phyloP scores from a whole-genome alignment of 2,329 filamentous ascomycete genomes.

The Ustilaginoidea virens region DNA sequence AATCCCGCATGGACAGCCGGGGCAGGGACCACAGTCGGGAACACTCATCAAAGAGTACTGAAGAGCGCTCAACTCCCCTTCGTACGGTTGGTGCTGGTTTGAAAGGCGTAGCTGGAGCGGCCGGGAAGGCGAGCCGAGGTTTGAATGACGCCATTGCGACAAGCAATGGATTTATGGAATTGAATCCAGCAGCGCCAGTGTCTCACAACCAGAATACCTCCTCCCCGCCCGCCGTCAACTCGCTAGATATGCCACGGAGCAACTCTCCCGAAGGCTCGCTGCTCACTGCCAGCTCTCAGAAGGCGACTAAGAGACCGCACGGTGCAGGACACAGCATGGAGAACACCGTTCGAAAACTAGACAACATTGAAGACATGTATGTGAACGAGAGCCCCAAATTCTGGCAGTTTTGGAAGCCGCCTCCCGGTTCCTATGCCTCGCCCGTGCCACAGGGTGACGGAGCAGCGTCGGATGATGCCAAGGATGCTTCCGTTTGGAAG shows the following conservation, averaged over 20 bases:
- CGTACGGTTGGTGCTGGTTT: constrained; percentile 34
- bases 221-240: constrained; percentile 10
- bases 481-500: constrained; percentile 33
- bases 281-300: constrained; percentile 23
- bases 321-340: constrained; percentile 9
- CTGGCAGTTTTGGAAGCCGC: constrained; percentile 52
- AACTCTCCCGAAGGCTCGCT: constrained; percentile 21
- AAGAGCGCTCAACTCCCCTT: constrained; percentile 17
- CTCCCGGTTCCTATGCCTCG: constrained; percentile 43
- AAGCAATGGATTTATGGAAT: constrained; percentile 35
- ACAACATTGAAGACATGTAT: constrained; percentile 33
- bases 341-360: constrained; percentile 37
- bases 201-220: constrained; percentile 6
- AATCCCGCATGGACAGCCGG: constrained; percentile 13
- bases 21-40: neutral
- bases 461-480: constrained; percentile 17
- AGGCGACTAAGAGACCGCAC: constrained; percentile 5
- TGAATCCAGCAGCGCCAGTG: constrained; percentile 10
- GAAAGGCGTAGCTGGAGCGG: constrained; percentile 24
- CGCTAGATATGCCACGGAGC: constrained; percentile 18
- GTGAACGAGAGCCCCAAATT: constrained; percentile 30
- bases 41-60: constrained; percentile 4
- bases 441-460: constrained; percentile 43
- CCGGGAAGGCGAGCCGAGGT: constrained; percentile 30
- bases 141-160: constrained; percentile 37